These are phyloP conservation scores for Penicillium polonicum DNA, from an alignment of 2,329 filamentous ascomycete genomes.

Conservation along the genomic window DNA sequence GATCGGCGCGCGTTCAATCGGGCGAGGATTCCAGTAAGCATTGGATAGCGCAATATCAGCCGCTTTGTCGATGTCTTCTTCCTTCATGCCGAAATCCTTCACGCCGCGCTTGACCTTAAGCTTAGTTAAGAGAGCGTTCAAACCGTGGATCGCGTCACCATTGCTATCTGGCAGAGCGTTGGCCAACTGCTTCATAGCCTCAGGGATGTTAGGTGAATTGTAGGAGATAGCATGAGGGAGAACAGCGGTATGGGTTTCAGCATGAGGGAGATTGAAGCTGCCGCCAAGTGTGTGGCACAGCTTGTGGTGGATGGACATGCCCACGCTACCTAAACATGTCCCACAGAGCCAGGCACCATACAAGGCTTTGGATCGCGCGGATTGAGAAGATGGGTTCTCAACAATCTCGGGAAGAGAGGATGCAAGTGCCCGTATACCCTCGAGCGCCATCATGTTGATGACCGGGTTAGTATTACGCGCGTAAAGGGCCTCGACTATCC, in stretches of 20 bases:
- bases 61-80: slow-evolving; percentile 60
- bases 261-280: slow-evolving; percentile 63
- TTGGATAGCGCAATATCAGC: slow-evolving; percentile 59
- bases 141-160: slow-evolving; percentile 57
- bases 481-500: slow-evolving; percentile 61
- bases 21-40: slow-evolving; percentile 60
- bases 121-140: slow-evolving; percentile 57
- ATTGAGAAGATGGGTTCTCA: slow-evolving; percentile 43
- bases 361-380: slow-evolving; percentile 54
- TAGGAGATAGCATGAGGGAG: slow-evolving; percentile 64
- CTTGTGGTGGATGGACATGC: slow-evolving; percentile 67
- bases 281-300: slow-evolving; percentile 66
- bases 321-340: slow-evolving; percentile 58
- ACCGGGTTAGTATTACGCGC: slow-evolving; percentile 62
- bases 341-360: slow-evolving; percentile 67
- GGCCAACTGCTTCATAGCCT: slow-evolving; percentile 54
- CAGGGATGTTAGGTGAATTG: slow-evolving; percentile 57
- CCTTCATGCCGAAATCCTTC: slow-evolving; percentile 59
- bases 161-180: slow-evolving; percentile 56
- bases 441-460: slow-evolving; percentile 57
- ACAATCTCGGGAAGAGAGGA: slow-evolving; percentile 55
- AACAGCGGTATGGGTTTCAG: slow-evolving; percentile 64
- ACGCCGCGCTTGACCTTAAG: slow-evolving; percentile 55
- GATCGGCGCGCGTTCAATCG: slow-evolving; percentile 53
- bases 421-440: slow-evolving; percentile 57